Evolutionary conservation across 139 green algal genomes (phyloP).

Genomic region (Medakamo hakoo): DNA sequence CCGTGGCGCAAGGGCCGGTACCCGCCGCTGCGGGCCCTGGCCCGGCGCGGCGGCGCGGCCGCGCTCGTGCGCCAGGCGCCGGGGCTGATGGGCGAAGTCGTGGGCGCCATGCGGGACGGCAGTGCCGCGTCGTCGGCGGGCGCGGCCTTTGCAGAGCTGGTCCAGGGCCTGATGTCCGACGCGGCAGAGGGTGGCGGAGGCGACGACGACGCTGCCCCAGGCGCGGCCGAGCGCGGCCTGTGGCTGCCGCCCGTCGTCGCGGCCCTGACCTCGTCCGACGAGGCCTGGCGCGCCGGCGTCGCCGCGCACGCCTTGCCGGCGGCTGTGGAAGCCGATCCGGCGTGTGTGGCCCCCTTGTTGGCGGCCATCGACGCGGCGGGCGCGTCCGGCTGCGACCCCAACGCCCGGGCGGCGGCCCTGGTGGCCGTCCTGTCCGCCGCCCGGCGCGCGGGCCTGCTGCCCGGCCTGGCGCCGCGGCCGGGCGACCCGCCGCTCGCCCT

Average conservation of each 20-base stretch:
- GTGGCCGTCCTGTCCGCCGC: not conserved
- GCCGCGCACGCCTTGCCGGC: not conserved
- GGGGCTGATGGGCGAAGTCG: not conserved
- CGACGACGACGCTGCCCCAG: no score
- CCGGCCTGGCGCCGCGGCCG: not conserved
- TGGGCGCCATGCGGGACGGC: not conserved
- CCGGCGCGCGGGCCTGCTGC: not conserved
- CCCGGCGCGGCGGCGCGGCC: no score
- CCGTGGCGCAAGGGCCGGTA: not conserved
- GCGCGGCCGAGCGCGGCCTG: no score
- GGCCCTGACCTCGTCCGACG: not conserved
- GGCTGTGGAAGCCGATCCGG: not conserved
- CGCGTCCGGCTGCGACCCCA: no score
- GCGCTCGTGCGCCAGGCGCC: not conserved
- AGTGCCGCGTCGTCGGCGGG: no score
- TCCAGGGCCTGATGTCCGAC: not conserved
- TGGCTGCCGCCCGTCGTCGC: not conserved
- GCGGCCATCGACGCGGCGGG: no score
- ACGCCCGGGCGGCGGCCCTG: not conserved
- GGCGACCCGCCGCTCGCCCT: not conserved
- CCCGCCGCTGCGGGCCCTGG: not conserved
- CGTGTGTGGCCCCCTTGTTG: not conserved
- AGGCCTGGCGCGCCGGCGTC: no score
- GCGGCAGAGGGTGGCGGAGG: not conserved
- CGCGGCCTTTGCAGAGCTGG: not conserved